A percentile compares a stretch with the other conserved stretches of the same genome.
phyloP scores from a whole-genome alignment of 2,329 filamentous ascomycete genomes.

The Phoma sp. region DNA sequence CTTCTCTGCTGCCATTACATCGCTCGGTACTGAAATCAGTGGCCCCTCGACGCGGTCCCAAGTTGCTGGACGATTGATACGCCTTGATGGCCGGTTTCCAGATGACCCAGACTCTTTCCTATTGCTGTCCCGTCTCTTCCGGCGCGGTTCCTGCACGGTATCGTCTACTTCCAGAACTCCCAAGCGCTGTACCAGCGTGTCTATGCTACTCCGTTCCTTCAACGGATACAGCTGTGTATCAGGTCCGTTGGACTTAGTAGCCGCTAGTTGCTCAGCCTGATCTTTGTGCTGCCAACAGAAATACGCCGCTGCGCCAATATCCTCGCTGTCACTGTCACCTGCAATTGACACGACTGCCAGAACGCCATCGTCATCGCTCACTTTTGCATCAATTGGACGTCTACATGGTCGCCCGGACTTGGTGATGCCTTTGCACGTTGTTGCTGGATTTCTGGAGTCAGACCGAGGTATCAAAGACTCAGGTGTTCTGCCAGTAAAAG shows the following conservation, averaged over 20 bases:
- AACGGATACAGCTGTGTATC: constrained; percentile 62
- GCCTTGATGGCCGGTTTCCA: constrained; percentile 29
- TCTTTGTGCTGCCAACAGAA: constrained; percentile 98
- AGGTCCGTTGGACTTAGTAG: constrained; percentile 26
- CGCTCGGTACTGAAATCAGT: constrained; percentile 53
- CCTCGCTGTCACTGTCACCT: constrained; percentile 56
- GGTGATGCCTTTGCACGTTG: constrained; percentile 89
- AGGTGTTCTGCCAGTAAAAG: constrained; percentile 65
- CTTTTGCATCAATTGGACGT: constrained; percentile 66
- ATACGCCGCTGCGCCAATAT: constrained; percentile 65
- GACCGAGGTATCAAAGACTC: constrained; percentile 79
- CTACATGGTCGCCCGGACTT: constrained; percentile 83
- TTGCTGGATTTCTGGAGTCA: constrained; percentile 83
- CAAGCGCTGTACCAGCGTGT: constrained; percentile 82
- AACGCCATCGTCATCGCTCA: constrained; percentile 46
- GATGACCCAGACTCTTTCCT: constrained; percentile 24
- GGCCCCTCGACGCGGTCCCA: constrained; percentile 57
- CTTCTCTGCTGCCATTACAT: constrained; percentile 42
- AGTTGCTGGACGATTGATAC: constrained; percentile 50
- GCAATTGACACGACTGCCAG: constrained; percentile 51
- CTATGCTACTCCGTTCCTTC: constrained; percentile 77
- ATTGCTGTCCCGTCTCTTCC: constrained; percentile 35
- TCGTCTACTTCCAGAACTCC: constrained; percentile 73
- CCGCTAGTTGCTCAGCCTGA: constrained; percentile 66
- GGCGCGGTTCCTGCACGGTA: constrained; percentile 47